Conservation (phyloP, 139 green algal species). For the Pseudopediastrum boryanum region DNA sequence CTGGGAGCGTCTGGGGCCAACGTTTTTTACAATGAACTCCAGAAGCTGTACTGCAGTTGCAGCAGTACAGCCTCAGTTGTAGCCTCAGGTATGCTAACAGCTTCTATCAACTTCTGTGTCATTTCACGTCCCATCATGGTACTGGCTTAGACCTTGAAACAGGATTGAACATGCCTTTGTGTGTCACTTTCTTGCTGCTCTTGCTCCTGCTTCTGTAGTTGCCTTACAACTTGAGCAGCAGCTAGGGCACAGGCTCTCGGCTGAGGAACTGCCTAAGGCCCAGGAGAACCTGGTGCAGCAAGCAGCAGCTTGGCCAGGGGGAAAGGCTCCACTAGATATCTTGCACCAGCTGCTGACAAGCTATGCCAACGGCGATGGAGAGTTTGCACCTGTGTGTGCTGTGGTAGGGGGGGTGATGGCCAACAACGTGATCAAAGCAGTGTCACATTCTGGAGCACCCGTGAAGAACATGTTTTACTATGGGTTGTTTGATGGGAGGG, state of each 20-base stretch:
- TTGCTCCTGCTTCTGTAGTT: neutral
- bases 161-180: too few species aligned
- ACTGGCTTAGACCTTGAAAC: too few species aligned
- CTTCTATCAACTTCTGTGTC: too few species aligned
- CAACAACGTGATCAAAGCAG: slow-evolving; percentile 85
- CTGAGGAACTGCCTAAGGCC: neutral
- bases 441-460: slow-evolving; percentile 74
- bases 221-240: too few species aligned
- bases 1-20: too few species aligned
- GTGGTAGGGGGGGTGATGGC: slow-evolving; percentile 86
- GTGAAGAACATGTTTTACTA: slow-evolving; percentile 91
- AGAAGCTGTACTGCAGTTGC: too few species aligned
- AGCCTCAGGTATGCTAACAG: too few species aligned
- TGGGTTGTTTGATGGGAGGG: slow-evolving; percentile 56
- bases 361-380: neutral
- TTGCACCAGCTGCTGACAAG: slow-evolving; percentile 13
- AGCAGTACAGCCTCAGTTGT: too few species aligned
- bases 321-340: neutral
- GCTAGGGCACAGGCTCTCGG: neutral
- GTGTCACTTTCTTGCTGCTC: neutral
- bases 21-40: too few species aligned
- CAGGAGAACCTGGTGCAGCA: neutral
- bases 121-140: too few species aligned
- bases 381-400: slow-evolving; percentile 72
- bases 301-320: slow-evolving; percentile 22